phyloP scores from a whole-genome alignment of 176 grass and related monocot species.

The Rhynchospora tenuis region DNA sequence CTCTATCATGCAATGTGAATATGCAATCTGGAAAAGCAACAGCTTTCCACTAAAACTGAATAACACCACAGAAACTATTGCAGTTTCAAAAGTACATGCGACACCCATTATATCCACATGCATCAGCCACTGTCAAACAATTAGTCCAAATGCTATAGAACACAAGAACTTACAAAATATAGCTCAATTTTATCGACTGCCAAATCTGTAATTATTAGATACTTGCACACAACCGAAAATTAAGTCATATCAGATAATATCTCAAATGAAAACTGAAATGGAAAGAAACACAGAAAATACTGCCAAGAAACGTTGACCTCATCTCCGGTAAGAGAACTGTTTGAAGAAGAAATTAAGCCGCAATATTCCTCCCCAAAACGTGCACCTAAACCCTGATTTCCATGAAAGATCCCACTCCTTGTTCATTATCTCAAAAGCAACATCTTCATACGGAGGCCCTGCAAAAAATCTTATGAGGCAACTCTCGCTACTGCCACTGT shows the following conservation, averaged over 20 bases:
- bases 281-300: not conserved
- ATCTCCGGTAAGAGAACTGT: slow-evolving; percentile 34
- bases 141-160: not conserved
- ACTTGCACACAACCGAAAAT: not conserved
- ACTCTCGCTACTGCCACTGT: slow-evolving; percentile 13
- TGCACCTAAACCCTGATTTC: slow-evolving; percentile 35
- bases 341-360: slow-evolving; percentile 35
- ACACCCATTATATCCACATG: too few species aligned
- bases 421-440: slow-evolving; percentile 39
- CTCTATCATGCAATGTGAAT: too few species aligned
- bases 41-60: not conserved
- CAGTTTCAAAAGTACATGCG: too few species aligned
- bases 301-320: not conserved
- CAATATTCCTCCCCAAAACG: slow-evolving; percentile 22
- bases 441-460: slow-evolving; percentile 30
- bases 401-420: slow-evolving; percentile 35
- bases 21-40: not conserved
- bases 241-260: not conserved
- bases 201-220: not conserved
- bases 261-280: not conserved
- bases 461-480: slow-evolving; percentile 40
- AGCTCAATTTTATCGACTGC: not conserved
- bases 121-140: not conserved
- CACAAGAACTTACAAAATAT: not conserved
- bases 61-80: not conserved